Base-by-base conservation (phyloP, 2,329 filamentous ascomycete species). In the Paraconiothyrium sp. region DNA sequence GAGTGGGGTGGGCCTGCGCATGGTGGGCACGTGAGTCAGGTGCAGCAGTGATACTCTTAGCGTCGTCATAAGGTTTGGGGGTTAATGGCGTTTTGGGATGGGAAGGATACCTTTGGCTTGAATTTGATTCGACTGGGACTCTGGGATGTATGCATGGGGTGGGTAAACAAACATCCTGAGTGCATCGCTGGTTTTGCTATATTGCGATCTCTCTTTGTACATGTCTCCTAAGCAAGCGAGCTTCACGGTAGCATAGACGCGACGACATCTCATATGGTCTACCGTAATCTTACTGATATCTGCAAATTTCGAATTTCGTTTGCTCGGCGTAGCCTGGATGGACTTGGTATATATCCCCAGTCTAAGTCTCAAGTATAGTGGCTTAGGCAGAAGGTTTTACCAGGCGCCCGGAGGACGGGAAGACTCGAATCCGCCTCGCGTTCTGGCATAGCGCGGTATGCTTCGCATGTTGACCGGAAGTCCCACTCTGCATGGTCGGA, bases 1-100 rank as follows among this genome's bases (percentile, higher is more conserved):
- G 78, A 80, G 54, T 77, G 71, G 68, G 77, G 72, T 39, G 74
- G 73, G 32, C 64, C 64, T 0, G 68, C 57, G 4, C 62, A 66
- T 39, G 67, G 69, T 24, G 74, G 74, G 0, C 69, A 74, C 39
- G 71, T 73, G 20, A 71, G 70, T 49, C 72, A 75, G 61, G 58
- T 72, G 24, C 71, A 76, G 41, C 72, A 72, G 66, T 70, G 65
- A 59, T 49, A 10, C 13, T n/a, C 16, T 37, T 43, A n/a, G 3
- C 20, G 27, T 39, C 27, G n/a, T 4, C 3, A 3, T n/a, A 13
- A 43, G 43, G 20, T 24, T 27, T 5, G 41, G 13, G n/a, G 24
- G 43, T 32, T 39, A 24, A 56, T 27, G 54, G 54, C 52, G 52
- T 55, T 55, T 32, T 20, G 35, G 52, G 9, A 55, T 22, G 39